Percentiles rank a stretch among this genome's conserved stretches.
These are phyloP conservation scores for Calonectria pteridis DNA, from an alignment of 2,329 filamentous ascomycete genomes.

Conservation along the genomic window DNA sequence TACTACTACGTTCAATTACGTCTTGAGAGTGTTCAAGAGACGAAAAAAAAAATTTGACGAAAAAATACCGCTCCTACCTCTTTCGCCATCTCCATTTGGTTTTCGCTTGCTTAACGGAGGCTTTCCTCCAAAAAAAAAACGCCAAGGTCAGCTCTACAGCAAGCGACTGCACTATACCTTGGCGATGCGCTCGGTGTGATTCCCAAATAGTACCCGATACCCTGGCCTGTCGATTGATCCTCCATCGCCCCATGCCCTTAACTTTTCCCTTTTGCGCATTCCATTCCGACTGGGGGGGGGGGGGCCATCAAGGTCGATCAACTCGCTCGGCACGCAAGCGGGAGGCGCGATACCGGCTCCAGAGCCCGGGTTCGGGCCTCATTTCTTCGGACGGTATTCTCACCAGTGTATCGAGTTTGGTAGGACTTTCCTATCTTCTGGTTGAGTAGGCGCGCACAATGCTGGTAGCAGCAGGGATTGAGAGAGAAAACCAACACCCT, in stretches of 20 bases:
- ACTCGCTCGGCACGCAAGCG: neutral
- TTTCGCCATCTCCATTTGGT: neutral
- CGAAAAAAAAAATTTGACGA: neutral
- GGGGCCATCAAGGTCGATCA: slow-evolving; percentile 3
- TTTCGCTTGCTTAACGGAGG: slow-evolving; percentile 3
- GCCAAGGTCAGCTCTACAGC: slow-evolving; percentile 5
- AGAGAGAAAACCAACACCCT: neutral
- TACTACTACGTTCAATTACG: neutral
- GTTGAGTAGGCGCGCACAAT: neutral
- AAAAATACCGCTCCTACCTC: neutral
- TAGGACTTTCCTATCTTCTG: neutral
- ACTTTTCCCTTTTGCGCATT: neutral
- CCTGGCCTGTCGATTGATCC: neutral
- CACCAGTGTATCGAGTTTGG: neutral
- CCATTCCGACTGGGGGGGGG: neutral
- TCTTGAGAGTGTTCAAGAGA: neutral
- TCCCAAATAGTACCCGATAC: neutral
- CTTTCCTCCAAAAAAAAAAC: neutral
- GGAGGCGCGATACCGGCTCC: neutral
- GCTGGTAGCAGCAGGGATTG: neutral
- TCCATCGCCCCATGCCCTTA: neutral
- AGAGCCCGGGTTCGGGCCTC: neutral
- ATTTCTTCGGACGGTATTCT: neutral
- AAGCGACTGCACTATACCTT: neutral
- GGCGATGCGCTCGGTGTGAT: slow-evolving; percentile 10